Percentiles rank a stretch among this genome's conserved stretches.
Conservation (phyloP, 805 yeast genomes). For the Teunomyces kruisii region DNA sequence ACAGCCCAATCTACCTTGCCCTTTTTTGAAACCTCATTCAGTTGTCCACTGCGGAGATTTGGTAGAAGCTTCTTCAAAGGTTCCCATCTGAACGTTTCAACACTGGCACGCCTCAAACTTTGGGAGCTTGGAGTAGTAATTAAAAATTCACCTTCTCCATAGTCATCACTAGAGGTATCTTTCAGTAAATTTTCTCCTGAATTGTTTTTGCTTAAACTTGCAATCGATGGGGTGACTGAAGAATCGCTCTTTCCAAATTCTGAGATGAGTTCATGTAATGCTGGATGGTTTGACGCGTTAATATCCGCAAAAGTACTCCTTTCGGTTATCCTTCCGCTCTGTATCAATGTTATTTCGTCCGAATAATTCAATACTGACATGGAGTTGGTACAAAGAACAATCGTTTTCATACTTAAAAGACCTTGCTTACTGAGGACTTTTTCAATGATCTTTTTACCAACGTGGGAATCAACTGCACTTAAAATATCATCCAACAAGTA, state of each 20-base stretch:
- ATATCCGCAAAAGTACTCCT: conserved; percentile 13
- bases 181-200: not conserved
- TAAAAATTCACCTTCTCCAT: not conserved
- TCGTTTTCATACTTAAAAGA: conserved; percentile 23
- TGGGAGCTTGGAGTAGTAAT: not conserved
- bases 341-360: conserved; percentile 19
- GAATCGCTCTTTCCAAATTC: conserved; percentile 30
- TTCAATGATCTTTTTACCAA: conserved; percentile 25
- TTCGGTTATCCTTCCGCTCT: conserved; percentile 20
- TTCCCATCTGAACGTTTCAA: conserved; percentile 56
- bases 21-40: conserved; percentile 13
- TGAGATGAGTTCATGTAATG: conserved; percentile 32
- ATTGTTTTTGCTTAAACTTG: conserved; percentile 4
- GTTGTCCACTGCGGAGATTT: conserved; percentile 40
- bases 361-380: conserved; percentile 22
- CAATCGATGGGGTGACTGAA: conserved; percentile 10
- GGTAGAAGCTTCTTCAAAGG: conserved; percentile 31
- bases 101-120: conserved; percentile 30
- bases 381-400: conserved; percentile 28
- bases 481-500: conserved; percentile 27
- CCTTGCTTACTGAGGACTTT: conserved; percentile 24
- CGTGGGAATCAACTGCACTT: conserved; percentile 30
- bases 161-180: not conserved
- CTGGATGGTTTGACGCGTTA: conserved; percentile 18
- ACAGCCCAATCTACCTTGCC: conserved; percentile 26